phyloP scores from a whole-genome alignment of 805 yeast genomes.

The Yamadazyma philogaea region DNA sequence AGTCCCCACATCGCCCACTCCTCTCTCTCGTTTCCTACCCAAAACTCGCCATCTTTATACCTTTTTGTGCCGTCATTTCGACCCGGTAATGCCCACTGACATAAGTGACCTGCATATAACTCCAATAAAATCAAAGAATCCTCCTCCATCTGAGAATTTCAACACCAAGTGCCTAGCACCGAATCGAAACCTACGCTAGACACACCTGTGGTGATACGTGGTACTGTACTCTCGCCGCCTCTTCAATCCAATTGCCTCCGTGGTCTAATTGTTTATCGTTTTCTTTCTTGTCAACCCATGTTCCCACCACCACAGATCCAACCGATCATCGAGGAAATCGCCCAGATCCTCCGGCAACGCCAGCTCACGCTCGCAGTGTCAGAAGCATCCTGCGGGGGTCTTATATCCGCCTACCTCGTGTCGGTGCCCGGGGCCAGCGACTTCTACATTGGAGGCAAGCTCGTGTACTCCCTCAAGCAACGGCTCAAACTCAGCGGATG shows the following conservation, averaged over 20 bases:
- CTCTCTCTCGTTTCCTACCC: no score
- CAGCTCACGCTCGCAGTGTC: slow-evolving; percentile 72
- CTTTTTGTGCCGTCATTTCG: no score
- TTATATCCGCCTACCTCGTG: slow-evolving; percentile 74
- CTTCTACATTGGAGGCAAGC: slow-evolving; percentile 80
- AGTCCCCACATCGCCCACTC: no score
- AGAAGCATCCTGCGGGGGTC: slow-evolving; percentile 90
- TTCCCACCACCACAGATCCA: slow-evolving; percentile 64
- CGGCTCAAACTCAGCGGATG: slow-evolving; percentile 76
- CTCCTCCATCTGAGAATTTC: background rate
- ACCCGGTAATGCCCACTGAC: background rate
- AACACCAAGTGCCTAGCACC: no score
- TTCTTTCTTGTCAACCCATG: no score
- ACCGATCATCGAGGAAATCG: slow-evolving; percentile 53
- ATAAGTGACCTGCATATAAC: background rate
- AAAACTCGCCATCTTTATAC: no score
- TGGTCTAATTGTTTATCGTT: no score
- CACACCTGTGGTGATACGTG: no score
- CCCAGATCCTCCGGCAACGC: slow-evolving; percentile 49
- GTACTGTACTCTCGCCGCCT: no score
- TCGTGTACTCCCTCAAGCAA: slow-evolving; percentile 74
- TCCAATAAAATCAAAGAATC: background rate
- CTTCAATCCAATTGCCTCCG: no score
- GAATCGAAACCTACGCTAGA: no score
- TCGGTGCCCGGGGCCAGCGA: slow-evolving; percentile 82